Evolutionary conservation across 2,329 filamentous ascomycete genomes (phyloP).

Genomic region (Paecilomyces formosus): DNA sequence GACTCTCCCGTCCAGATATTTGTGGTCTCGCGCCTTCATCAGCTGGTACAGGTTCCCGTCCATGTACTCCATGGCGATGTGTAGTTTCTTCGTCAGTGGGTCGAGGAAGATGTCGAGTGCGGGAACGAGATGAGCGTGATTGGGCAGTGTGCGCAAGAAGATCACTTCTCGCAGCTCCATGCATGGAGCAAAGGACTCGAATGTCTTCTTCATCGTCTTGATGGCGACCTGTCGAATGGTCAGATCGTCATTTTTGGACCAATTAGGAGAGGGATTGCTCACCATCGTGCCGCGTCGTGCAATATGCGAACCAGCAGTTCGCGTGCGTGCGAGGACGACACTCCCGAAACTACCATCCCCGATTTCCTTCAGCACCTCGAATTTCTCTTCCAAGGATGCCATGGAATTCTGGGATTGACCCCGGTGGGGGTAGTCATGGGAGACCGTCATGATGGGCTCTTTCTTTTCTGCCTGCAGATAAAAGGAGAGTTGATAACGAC

Average conservation of each 20-base stretch:
- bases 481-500: slow-evolving; percentile 14
- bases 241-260: background rate
- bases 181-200: slow-evolving; percentile 84
- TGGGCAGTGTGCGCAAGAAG: slow-evolving; percentile 81
- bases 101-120: slow-evolving; percentile 98
- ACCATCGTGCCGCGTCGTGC: slow-evolving; percentile 89
- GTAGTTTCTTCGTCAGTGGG: slow-evolving; percentile 88
- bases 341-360: slow-evolving; percentile 98
- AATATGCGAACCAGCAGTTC: slow-evolving; percentile 80
- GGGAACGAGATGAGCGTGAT: slow-evolving; percentile 88
- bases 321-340: slow-evolving; percentile 83
- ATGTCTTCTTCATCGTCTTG: slow-evolving; percentile 99
- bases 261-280: slow-evolving; percentile 35
- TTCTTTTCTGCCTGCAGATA: slow-evolving; percentile 35
- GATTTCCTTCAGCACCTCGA: slow-evolving; percentile 95
- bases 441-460: slow-evolving; percentile 62
- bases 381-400: slow-evolving; percentile 74
- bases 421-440: slow-evolving; percentile 65
- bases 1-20: slow-evolving; percentile 77
- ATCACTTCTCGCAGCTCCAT: slow-evolving; percentile 94
- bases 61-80: slow-evolving; percentile 99
- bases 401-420: slow-evolving; percentile 50
- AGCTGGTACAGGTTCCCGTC: slow-evolving; percentile 97
- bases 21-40: slow-evolving; percentile 98
- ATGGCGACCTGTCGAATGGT: slow-evolving; percentile 68